Evolutionary conservation across 768 basidiomycete species (phyloP).

Genomic region (Leucocoprinus leucothites): DNA sequence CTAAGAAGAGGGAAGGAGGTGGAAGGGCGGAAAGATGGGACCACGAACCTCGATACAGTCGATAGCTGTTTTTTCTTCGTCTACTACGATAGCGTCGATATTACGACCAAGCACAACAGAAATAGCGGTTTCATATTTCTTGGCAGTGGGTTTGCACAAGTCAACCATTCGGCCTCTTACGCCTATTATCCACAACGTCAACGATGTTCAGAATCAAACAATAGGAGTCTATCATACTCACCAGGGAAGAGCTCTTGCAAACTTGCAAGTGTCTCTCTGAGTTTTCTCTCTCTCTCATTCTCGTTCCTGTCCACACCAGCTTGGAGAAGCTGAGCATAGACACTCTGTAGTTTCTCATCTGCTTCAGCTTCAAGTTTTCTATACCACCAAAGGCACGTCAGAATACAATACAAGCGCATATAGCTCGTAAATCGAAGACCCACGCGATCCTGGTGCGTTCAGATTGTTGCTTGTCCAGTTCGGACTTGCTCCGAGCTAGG

Average conservation of each 20-base stretch:
- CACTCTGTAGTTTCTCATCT: constrained; percentile 84
- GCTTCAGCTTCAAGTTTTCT: constrained; percentile 90
- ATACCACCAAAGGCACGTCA: not conserved
- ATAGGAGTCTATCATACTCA: constrained; percentile 26
- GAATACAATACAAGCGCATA: not conserved
- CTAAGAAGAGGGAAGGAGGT: not conserved
- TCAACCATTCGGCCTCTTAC: constrained; percentile 92
- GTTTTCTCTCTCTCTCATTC: constrained; percentile 74
- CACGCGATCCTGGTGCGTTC: constrained; percentile 81
- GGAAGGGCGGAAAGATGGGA: not conserved
- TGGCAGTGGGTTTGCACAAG: constrained; percentile 89
- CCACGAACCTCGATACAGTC: constrained; percentile 87
- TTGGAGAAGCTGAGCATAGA: constrained; percentile 82
- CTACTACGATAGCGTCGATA: constrained; percentile 93
- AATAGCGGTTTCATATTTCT: constrained; percentile 91
- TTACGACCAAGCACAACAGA: constrained; percentile 91
- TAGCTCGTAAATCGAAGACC: constrained; percentile 21
- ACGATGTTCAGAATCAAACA: not conserved
- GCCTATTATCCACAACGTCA: constrained; percentile 41
- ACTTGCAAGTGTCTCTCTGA: constrained; percentile 83
- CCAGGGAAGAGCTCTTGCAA: constrained; percentile 91
- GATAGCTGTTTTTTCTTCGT: constrained; percentile 95
- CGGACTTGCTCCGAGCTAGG: constrained; percentile 63
- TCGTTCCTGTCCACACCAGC: constrained; percentile 89
- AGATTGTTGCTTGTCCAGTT: constrained; percentile 81